Evolutionary conservation across 441 rosid species (phyloP).

Genomic region (Erodium moschatum): DNA sequence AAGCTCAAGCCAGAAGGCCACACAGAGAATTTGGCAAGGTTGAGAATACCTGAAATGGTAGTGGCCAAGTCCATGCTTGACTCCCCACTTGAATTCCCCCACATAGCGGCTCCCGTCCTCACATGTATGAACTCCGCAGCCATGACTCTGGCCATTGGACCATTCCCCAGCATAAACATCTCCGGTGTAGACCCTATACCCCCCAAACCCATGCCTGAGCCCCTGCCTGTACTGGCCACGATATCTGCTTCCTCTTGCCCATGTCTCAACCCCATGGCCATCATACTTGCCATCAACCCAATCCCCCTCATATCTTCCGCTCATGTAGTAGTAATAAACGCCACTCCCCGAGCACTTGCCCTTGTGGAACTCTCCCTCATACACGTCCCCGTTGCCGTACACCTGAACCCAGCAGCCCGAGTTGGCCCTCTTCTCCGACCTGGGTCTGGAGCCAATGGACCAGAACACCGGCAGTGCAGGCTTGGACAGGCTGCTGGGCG

Average conservation of each 20-base stretch:
- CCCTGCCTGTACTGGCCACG: constrained; percentile 18
- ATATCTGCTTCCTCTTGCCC: constrained; percentile 19
- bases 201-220: constrained; percentile 18
- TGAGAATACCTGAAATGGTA: constrained; percentile 12
- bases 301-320: constrained; percentile 18
- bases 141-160: constrained; percentile 20
- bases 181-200: constrained; percentile 18
- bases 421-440: too few species aligned
- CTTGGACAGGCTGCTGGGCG: too few species aligned
- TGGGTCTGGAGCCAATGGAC: too few species aligned
- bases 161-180: constrained; percentile 21
- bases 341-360: constrained; percentile 22
- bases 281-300: constrained; percentile 22
- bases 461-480: too few species aligned
- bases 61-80: constrained; percentile 19
- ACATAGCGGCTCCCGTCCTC: constrained; percentile 13
- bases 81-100: constrained; percentile 13
- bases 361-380: constrained; percentile 18
- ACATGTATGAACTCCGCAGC: constrained; percentile 13
- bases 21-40: too few species aligned
- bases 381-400: constrained; percentile 20
- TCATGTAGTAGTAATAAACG: constrained; percentile 18
- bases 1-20: too few species aligned
- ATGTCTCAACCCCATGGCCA: constrained; percentile 17
- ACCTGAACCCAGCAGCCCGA: not conserved